Evolutionary conservation across 306 rosid genomes (phyloP).

Genomic region (Datisca glomerata): DNA sequence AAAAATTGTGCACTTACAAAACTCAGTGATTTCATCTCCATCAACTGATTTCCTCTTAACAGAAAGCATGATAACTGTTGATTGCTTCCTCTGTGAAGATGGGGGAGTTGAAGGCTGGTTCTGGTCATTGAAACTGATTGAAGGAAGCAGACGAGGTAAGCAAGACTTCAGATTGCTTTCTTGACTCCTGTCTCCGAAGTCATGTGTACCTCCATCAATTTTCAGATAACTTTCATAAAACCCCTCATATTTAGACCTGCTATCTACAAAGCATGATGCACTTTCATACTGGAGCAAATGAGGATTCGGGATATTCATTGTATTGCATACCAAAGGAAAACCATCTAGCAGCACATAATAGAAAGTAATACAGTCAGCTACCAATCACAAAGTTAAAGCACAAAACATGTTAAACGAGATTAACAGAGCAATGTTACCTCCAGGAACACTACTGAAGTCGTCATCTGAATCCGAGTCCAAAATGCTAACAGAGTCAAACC

Average conservation of each 20-base stretch:
- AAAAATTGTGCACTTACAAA: slow-evolving; percentile 32
- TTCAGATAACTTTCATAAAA: slow-evolving; percentile 62
- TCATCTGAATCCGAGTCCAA: slow-evolving; percentile 83
- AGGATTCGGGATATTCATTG: slow-evolving; percentile 32
- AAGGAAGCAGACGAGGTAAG: slow-evolving; percentile 24
- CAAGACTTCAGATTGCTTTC: slow-evolving; percentile 32
- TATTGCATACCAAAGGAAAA: slow-evolving; percentile 38
- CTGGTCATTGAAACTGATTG: slow-evolving; percentile 27
- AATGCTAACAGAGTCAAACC: slow-evolving; percentile 80
- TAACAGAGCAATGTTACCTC: slow-evolving; percentile 37
- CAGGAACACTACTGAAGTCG: slow-evolving; percentile 78
- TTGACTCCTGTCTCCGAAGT: slow-evolving; percentile 38
- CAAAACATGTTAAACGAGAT: slow-evolving; percentile 1
- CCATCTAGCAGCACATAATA: slow-evolving; percentile 37
- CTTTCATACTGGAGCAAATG: slow-evolving; percentile 65
- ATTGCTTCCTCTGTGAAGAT: slow-evolving; percentile 24
- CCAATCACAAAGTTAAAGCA: slow-evolving; percentile 1
- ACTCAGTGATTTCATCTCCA: slow-evolving; percentile 26
- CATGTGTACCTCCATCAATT: slow-evolving; percentile 38
- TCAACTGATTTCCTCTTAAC: slow-evolving; percentile 56
- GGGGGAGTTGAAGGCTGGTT: slow-evolving; percentile 18
- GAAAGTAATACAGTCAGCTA: slow-evolving; percentile 3
- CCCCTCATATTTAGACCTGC: slow-evolving; percentile 45
- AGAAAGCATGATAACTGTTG: slow-evolving; percentile 69
- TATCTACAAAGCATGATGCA: slow-evolving; percentile 52